Conservation (phyloP, 2,329 filamentous ascomycete species). For the Cladosporium sp. region DNA sequence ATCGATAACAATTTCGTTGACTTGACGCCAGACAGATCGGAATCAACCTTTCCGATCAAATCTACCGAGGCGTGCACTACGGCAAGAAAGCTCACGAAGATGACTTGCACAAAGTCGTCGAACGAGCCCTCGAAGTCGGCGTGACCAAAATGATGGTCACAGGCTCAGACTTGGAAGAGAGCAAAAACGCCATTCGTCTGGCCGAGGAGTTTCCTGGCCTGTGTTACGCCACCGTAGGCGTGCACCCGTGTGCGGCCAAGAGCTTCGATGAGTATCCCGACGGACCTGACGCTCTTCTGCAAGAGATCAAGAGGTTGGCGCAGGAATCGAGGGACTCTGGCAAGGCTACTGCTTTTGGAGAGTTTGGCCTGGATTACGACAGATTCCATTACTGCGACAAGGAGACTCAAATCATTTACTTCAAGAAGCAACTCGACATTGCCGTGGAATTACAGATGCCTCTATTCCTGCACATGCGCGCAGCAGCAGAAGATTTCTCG, state of each 20-base stretch:
- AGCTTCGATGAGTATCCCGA: conserved; percentile 65
- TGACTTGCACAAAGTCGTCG: conserved; percentile 71
- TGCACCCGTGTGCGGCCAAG: conserved; percentile 84
- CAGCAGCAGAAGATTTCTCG: conserved; percentile 81
- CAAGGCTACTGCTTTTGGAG: conserved; percentile 76
- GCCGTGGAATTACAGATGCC: conserved; percentile 74
- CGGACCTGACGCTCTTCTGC: conserved; percentile 51
- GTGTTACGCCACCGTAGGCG: conserved; percentile 86
- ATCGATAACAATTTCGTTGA: conserved; percentile 7
- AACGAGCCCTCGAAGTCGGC: conserved; percentile 70
- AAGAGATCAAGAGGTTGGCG: conserved; percentile 61
- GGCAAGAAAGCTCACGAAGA: conserved; percentile 70
- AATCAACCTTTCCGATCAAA: conserved; percentile 91
- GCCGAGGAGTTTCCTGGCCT: conserved; percentile 68
- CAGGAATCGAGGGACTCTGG: conserved; percentile 52
- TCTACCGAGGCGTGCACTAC: conserved; percentile 80
- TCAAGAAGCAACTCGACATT: conserved; percentile 74
- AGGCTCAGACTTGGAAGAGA: conserved; percentile 78
- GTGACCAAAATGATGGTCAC: conserved; percentile 91
- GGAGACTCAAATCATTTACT: conserved; percentile 76
- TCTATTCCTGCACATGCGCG: conserved; percentile 86
- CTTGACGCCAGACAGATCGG: conserved; percentile 56
- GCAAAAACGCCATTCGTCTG: conserved; percentile 67
- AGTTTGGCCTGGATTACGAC: conserved; percentile 96
- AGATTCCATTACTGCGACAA: conserved; percentile 76